phyloP scores from a whole-genome alignment of 164 flowering plant genomes.

The Vitis cinerea region DNA sequence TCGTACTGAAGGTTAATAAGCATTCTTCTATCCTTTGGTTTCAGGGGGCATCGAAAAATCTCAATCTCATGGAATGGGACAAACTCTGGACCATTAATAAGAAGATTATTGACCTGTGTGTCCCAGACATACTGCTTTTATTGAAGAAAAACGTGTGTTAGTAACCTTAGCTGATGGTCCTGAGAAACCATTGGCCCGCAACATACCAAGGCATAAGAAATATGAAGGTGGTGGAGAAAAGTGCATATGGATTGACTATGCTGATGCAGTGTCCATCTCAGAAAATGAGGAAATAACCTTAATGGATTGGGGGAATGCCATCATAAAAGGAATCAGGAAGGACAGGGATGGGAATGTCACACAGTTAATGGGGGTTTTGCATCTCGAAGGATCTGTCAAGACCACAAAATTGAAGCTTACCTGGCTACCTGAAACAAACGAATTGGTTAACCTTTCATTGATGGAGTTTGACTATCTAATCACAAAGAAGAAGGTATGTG shows the following conservation, averaged over 20 bases:
- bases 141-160: slow-evolving; percentile 64
- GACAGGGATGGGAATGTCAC: slow-evolving; percentile 58
- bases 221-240: slow-evolving; percentile 83
- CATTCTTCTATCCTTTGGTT: slow-evolving; percentile 6
- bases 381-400: slow-evolving; percentile 92
- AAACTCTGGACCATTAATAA: slow-evolving; percentile 95
- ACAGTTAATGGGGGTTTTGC: slow-evolving; percentile 61
- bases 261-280: slow-evolving; percentile 66
- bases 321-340: slow-evolving; percentile 67
- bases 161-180: slow-evolving; percentile 80
- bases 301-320: slow-evolving; percentile 98
- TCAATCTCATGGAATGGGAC: slow-evolving; percentile 99
- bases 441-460: slow-evolving; percentile 67
- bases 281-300: slow-evolving; percentile 77
- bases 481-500: slow-evolving; percentile 84
- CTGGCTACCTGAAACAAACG: slow-evolving; percentile 79
- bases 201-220: slow-evolving; percentile 86
- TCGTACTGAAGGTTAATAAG: not conserved
- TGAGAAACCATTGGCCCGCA: slow-evolving; percentile 66
- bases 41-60: slow-evolving; percentile 98
- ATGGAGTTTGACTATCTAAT: slow-evolving; percentile 81
- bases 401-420: slow-evolving; percentile 94
- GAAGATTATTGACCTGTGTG: slow-evolving; percentile 94
- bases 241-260: slow-evolving; percentile 78
- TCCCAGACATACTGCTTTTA: slow-evolving; percentile 88